phyloP scores from a whole-genome alignment of 208 protist species.

The Leishmania martiniquensis region DNA sequence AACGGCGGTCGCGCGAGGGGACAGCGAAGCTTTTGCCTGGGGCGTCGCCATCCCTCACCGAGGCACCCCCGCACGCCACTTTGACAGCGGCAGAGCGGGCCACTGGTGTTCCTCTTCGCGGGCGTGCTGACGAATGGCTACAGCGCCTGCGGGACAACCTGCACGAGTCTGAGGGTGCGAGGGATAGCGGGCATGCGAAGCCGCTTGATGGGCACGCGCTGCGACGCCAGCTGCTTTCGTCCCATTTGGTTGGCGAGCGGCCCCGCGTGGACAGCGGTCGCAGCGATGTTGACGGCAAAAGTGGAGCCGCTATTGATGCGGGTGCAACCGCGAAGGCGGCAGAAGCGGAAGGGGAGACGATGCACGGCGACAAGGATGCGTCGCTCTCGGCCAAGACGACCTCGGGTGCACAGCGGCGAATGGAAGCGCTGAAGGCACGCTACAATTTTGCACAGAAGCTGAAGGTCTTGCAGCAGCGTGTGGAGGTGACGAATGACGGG shows the following conservation, averaged over 20 bases:
- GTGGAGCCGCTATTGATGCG: background rate
- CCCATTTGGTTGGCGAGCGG: slow-evolving; percentile 46
- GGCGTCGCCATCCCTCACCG: background rate
- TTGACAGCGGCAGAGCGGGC: background rate
- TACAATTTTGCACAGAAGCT: slow-evolving; percentile 62
- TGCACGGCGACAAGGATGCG: background rate
- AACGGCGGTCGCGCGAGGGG: slow-evolving; percentile 1
- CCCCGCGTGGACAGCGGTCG: slow-evolving; percentile 22
- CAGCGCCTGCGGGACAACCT: slow-evolving; percentile 43
- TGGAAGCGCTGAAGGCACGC: slow-evolving; percentile 79
- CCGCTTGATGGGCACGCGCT: slow-evolving; percentile 68
- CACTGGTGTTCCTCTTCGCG: background rate
- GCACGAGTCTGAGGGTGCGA: slow-evolving; percentile 30
- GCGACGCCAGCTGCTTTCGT: slow-evolving; percentile 53
- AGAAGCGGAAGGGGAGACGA: background rate
- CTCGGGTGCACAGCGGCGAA: slow-evolving; percentile 45
- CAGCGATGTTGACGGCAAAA: background rate
- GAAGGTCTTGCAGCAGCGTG: slow-evolving; percentile 29
- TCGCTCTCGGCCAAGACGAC: background rate
- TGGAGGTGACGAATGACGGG: slow-evolving; percentile 26
- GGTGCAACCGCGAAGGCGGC: background rate
- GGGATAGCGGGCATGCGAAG: slow-evolving; percentile 4
- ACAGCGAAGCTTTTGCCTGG: background rate
- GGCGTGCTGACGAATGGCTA: slow-evolving; percentile 58
- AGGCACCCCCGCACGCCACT: background rate